Conservation (phyloP, 805 yeast species). For the Komagataella kurtzmanii region DNA sequence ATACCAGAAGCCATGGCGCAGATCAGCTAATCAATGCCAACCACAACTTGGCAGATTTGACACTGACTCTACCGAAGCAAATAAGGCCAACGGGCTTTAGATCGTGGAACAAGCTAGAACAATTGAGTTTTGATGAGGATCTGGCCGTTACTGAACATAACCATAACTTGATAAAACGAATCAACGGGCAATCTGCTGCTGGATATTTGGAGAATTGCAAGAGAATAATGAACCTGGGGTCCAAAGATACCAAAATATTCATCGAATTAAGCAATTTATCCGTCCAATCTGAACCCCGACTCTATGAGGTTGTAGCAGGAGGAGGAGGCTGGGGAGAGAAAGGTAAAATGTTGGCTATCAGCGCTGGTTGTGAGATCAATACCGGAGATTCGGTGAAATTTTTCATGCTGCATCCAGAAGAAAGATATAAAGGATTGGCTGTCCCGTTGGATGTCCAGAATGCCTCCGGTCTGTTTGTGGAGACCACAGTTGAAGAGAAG, state of each 20-base stretch:
- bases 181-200: slow-evolving; percentile 45
- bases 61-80: background rate
- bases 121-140: slow-evolving; percentile 6
- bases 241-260: slow-evolving; percentile 29
- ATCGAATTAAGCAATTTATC: slow-evolving; percentile 14
- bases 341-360: slow-evolving; percentile 50
- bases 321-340: slow-evolving; percentile 72
- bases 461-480: slow-evolving; percentile 1
- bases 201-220: slow-evolving; percentile 33
- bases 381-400: slow-evolving; percentile 36
- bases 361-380: slow-evolving; percentile 27
- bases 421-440: background rate
- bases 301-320: slow-evolving; percentile 51
- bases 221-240: slow-evolving; percentile 21
- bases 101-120: background rate
- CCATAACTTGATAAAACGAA: slow-evolving; percentile 46
- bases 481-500: slow-evolving; percentile 3
- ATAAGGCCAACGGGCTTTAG: background rate
- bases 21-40: background rate
- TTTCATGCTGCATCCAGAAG: slow-evolving; percentile 2
- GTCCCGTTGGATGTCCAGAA: background rate
- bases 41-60: background rate
- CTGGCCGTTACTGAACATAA: slow-evolving; percentile 32
- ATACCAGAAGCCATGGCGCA: background rate
- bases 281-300: slow-evolving; percentile 4